Evolutionary conservation across 805 yeast genomes (phyloP).

Genomic region (Saturnispora galanensis): DNA sequence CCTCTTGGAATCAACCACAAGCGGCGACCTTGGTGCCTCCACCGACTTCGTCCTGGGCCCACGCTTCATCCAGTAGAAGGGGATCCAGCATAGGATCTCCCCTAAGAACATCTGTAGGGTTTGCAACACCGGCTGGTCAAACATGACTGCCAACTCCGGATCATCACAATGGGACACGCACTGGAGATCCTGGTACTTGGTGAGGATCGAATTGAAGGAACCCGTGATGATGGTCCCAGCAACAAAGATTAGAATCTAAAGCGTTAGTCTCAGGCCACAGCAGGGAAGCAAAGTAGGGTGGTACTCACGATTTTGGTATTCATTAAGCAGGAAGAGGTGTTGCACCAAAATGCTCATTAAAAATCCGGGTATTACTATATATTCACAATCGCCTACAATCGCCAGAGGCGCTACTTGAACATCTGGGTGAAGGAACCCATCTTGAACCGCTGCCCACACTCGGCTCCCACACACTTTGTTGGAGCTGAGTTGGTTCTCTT

Average conservation of each 20-base stretch:
- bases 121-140: slow-evolving; percentile 73
- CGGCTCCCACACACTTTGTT: slow-evolving; percentile 43
- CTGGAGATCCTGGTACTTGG: slow-evolving; percentile 69
- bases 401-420: no score
- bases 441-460: slow-evolving; percentile 26
- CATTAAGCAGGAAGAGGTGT: no score
- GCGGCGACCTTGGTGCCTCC: slow-evolving; percentile 1
- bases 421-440: no score
- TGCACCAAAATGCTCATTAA: no score
- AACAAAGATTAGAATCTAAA: slow-evolving; percentile 25
- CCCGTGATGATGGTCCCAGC: slow-evolving; percentile 59
- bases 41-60: slow-evolving; percentile 1
- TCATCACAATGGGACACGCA: slow-evolving; percentile 49
- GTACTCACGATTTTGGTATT: not conserved
- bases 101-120: slow-evolving; percentile 77
- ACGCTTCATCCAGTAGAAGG: slow-evolving; percentile 10
- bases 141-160: slow-evolving; percentile 38
- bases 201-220: slow-evolving; percentile 60
- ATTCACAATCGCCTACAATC: no score
- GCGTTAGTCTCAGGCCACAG: not conserved
- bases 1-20: slow-evolving; percentile 7
- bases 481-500: slow-evolving; percentile 37
- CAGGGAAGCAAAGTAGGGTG: no score
- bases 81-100: slow-evolving; percentile 38
- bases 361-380: no score